Evolutionary conservation across 2,329 filamentous ascomycete genomes (phyloP).

Genomic region (Cladophialophora yegresii): DNA sequence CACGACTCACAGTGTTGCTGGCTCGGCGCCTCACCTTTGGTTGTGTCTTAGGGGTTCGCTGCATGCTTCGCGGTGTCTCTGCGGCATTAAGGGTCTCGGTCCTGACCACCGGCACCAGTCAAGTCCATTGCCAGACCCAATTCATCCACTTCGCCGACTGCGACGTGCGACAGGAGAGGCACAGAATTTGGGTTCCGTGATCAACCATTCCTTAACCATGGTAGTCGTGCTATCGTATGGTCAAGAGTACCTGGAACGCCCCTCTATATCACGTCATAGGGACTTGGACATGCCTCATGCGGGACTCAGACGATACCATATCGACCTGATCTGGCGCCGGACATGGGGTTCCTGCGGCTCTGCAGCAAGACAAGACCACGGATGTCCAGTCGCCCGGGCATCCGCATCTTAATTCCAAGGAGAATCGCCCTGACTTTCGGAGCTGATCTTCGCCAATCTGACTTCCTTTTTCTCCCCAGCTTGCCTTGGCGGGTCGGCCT

Average conservation of each 20-base stretch:
- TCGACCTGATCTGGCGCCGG: constrained; percentile 18
- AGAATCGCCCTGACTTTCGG: constrained; percentile 5
- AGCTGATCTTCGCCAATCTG: constrained; percentile 18
- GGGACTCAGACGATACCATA: constrained; percentile 17
- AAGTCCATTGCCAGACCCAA: constrained; percentile 13
- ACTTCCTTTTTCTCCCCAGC: constrained; percentile 10
- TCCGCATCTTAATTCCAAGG: background rate
- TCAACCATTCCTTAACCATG: background rate
- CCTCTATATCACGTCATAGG: constrained; percentile 18
- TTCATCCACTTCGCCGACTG: constrained; percentile 14
- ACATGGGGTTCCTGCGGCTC: constrained; percentile 10
- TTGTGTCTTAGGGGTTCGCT: background rate
- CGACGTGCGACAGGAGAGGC: constrained; percentile 23
- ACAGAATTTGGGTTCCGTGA: background rate
- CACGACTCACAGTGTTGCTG: constrained; percentile 8
- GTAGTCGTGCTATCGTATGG: constrained; percentile 17
- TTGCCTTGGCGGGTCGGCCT: constrained; percentile 6
- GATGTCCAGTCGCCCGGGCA: constrained; percentile 15
- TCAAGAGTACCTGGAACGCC: background rate
- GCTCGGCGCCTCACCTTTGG: constrained; percentile 12
- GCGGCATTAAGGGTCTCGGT: constrained; percentile 20
- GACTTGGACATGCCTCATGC: constrained; percentile 1
- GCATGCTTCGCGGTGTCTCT: background rate
- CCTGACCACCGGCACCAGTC: constrained; percentile 1
- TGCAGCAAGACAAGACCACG: constrained; percentile 1